These are phyloP conservation scores for Chlamydomonas sp. DNA, from an alignment of 139 green algal genomes.

Conservation along the genomic window DNA sequence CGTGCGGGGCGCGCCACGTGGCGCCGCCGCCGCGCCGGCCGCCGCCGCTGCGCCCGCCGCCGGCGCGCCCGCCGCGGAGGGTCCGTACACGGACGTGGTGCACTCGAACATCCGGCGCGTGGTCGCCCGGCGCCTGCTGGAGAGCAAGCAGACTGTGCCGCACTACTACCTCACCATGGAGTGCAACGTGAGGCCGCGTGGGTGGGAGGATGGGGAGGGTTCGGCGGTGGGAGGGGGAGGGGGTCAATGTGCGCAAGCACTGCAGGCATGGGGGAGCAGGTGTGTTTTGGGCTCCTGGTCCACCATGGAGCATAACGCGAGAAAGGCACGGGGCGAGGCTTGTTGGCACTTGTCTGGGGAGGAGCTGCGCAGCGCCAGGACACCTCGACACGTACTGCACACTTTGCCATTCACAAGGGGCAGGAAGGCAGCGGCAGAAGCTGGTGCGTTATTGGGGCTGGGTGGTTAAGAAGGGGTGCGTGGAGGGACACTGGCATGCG, in stretches of 20 bases:
- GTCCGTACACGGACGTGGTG: slow-evolving; percentile 74
- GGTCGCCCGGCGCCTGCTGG: slow-evolving; percentile 88
- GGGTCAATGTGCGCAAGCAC: not conserved
- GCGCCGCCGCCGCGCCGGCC: not conserved
- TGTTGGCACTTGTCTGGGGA: no score
- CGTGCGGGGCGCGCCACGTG: slow-evolving; percentile 61
- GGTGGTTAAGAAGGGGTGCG: no score
- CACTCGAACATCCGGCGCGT: slow-evolving; percentile 86
- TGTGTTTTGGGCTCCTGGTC: no score
- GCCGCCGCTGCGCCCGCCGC: slow-evolving; percentile 4
- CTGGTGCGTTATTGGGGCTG: no score
- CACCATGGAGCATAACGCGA: no score
- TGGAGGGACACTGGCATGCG: no score
- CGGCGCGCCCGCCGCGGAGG: slow-evolving; percentile 37
- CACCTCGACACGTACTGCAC: no score
- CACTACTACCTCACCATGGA: slow-evolving; percentile 98
- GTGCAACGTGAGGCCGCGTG: slow-evolving; percentile 43
- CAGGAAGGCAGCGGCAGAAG: no score
- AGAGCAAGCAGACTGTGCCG: slow-evolving; percentile 95
- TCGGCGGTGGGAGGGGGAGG: not conserved
- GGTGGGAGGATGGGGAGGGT: not conserved
- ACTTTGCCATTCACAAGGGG: no score
- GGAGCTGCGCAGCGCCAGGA: no score
- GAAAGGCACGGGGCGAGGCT: no score
- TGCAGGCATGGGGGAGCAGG: not conserved